Percentiles rank a stretch among this genome's conserved stretches.
Evolutionary conservation across 345 rosid genomes (phyloP).

Genomic region (Dipteronia sinensis): DNA sequence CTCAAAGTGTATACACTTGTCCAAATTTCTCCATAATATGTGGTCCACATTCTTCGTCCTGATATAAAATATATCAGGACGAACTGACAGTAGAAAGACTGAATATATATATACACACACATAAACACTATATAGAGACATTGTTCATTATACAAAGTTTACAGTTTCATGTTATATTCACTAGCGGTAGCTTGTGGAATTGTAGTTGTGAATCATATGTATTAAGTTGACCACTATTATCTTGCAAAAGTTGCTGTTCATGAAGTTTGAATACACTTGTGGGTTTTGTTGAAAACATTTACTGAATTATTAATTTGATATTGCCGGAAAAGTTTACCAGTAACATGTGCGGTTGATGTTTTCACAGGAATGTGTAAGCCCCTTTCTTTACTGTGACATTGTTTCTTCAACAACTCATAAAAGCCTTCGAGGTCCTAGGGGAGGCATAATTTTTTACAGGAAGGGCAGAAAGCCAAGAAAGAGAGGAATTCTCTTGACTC

Average conservation of each 20-base stretch:
- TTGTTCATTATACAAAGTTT: neutral
- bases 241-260: neutral
- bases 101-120: too few relatives aligned
- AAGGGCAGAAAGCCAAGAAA: constrained; percentile 74
- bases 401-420: constrained; percentile 96
- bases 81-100: too few relatives aligned
- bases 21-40: too few relatives aligned
- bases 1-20: too few relatives aligned
- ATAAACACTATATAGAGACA: neutral
- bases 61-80: too few relatives aligned
- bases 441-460: constrained; percentile 83
- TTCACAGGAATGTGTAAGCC: constrained; percentile 68
- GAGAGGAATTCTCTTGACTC: constrained; percentile 50
- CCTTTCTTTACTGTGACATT: constrained; percentile 85
- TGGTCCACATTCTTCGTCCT: too few relatives aligned
- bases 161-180: neutral
- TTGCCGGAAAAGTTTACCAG: neutral
- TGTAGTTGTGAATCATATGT: neutral
- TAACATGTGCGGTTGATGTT: constrained; percentile 8
- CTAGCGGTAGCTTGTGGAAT: neutral
- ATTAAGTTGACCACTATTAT: neutral
- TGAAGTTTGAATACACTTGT: neutral
- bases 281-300: neutral
- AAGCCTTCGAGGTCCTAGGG: constrained; percentile 93
- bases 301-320: neutral